These are phyloP conservation scores for Colletotrichum theobromicola DNA, from an alignment of 2,329 filamentous ascomycete genomes.

Conservation along the genomic window DNA sequence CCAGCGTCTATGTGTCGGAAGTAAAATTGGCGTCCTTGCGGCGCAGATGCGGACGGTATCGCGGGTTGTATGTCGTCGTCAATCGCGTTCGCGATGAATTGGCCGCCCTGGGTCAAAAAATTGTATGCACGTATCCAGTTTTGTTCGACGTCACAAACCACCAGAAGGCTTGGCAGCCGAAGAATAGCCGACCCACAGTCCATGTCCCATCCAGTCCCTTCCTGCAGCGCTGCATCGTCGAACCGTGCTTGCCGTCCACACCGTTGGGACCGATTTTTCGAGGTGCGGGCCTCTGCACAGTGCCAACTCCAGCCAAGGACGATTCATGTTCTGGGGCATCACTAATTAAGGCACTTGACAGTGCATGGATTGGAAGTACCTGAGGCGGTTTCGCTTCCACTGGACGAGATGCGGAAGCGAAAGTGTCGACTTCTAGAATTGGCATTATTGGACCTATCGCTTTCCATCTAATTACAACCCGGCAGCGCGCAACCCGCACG, in stretches of 20 bases:
- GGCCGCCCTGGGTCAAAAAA: constrained; percentile 4
- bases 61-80: not conserved
- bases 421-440: constrained; percentile 13
- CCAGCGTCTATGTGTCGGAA: not conserved
- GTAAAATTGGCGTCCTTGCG: not conserved
- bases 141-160: constrained; percentile 9
- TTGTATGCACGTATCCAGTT: constrained; percentile 14
- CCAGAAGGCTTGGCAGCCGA: not conserved
- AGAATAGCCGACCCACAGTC: constrained; percentile 3
- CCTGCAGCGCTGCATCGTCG: not conserved
- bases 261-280: not conserved
- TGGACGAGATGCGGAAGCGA: constrained; percentile 7
- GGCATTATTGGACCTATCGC: constrained; percentile 1
- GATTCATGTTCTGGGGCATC: not conserved
- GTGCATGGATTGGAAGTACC: not conserved
- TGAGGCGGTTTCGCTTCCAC: constrained; percentile 12
- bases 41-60: not conserved
- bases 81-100: not conserved
- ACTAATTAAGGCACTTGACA: constrained; percentile 1
- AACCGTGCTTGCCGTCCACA: not conserved
- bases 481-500: not conserved
- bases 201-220: not conserved
- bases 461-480: constrained; percentile 7
- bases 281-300: constrained; percentile 8
- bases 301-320: not conserved